Evolutionary conservation across 495 filamentous ascomycete species (phyloP).

Genomic region (Tirmania nivea): DNA sequence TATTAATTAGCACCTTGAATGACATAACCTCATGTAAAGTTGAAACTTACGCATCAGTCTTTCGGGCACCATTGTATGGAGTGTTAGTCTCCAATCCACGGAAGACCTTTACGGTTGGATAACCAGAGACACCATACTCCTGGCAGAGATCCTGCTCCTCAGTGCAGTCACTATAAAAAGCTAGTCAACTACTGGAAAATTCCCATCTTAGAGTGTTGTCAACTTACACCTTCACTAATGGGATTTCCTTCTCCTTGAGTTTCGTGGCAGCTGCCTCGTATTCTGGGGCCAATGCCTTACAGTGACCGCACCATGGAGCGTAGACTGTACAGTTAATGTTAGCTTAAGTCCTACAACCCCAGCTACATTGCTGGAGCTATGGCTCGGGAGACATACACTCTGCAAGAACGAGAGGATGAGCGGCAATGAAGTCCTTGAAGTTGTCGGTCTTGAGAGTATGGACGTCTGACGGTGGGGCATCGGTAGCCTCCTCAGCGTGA

Average conservation of each 20-base stretch:
- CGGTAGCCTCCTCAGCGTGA: slow-evolving; percentile 26
- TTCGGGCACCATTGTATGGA: slow-evolving; percentile 73
- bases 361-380: slow-evolving; percentile 2
- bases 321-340: slow-evolving; percentile 29
- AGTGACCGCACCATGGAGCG: slow-evolving; percentile 59
- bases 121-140: slow-evolving; percentile 77
- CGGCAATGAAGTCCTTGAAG: slow-evolving; percentile 65
- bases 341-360: background rate
- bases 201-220: background rate
- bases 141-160: slow-evolving; percentile 81
- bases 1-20: slow-evolving; percentile 15
- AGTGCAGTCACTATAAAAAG: slow-evolving; percentile 37
- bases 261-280: slow-evolving; percentile 82
- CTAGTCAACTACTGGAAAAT: background rate
- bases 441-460: slow-evolving; percentile 62
- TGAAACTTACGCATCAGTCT: slow-evolving; percentile 60
- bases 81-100: slow-evolving; percentile 64
- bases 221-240: slow-evolving; percentile 56
- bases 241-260: slow-evolving; percentile 87
- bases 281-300: slow-evolving; percentile 66
- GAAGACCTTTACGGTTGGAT: slow-evolving; percentile 98
- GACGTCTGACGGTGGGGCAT: slow-evolving; percentile 47
- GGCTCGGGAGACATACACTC: slow-evolving; percentile 37
- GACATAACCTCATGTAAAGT: background rate
- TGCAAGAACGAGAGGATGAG: slow-evolving; percentile 60